Evolutionary conservation across 2,329 filamentous ascomycete genomes (phyloP).

Genomic region (Paecilomyces dactylethromorphus): DNA sequence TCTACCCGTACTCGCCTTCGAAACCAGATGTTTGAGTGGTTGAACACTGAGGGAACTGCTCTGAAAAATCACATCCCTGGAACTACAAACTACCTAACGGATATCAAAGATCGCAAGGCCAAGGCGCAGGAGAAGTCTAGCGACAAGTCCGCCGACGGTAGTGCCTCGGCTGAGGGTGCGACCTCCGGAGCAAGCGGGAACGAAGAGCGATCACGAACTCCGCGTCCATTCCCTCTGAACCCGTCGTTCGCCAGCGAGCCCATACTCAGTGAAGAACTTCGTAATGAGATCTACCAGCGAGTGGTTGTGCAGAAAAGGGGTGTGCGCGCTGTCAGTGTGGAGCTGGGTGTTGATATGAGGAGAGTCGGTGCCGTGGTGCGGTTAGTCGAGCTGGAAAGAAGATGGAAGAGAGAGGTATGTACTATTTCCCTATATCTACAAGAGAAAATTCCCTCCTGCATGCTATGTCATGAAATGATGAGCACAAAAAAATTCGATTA

Average conservation of each 20-base stretch:
- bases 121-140: constrained; percentile 1
- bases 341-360: constrained; percentile 72
- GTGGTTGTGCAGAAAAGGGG: constrained; percentile 61
- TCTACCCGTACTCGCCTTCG: constrained; percentile 43
- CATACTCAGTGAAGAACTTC: constrained; percentile 66
- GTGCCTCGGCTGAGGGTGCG: constrained; percentile 1
- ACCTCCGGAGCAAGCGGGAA: neutral
- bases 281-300: constrained; percentile 66
- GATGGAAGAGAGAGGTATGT: constrained; percentile 70
- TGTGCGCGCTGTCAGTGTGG: constrained; percentile 69
- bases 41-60: constrained; percentile 35
- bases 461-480: constrained; percentile 48
- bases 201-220: constrained; percentile 9
- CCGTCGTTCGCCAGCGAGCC: constrained; percentile 61
- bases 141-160: neutral
- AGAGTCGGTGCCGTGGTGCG: constrained; percentile 79
- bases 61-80: constrained; percentile 26
- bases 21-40: constrained; percentile 53
- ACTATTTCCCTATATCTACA: constrained; percentile 3
- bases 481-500: constrained; percentile 84
- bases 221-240: constrained; percentile 69
- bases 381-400: constrained; percentile 77
- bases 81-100: constrained; percentile 23
- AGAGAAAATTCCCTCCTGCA: constrained; percentile 2
- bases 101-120: constrained; percentile 8